Evolutionary conservation across 2,329 filamentous ascomycete genomes (phyloP), one percentile per base, ranked within the genome.

Genomic region (Aspergillus cejpii): DNA sequence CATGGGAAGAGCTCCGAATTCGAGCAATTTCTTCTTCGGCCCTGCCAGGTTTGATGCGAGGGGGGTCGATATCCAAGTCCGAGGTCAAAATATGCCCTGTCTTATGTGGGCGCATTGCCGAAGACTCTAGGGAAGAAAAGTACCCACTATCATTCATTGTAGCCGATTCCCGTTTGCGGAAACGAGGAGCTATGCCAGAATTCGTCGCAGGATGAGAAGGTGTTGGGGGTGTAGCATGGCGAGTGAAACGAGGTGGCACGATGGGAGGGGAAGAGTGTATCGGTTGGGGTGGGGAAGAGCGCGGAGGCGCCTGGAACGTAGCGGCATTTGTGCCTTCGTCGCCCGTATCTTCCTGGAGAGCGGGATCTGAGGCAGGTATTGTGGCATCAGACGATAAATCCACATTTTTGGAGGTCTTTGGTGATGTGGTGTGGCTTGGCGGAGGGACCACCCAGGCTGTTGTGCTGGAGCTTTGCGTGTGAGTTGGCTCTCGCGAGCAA

Each of bases 1-100:
- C 90, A 58, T 90, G 91, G 1, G 89, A 95, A 1, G 91, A 96
- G 50, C 86, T 87, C 54, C 92, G 85, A 43, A 97, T 84, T 31
- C 91, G 87, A 37, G 86, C 87, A 72, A 98, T 96, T 67, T 96
- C 92, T 58, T 94, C 90, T 66, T 97, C 92, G 12, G 92, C 92
- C 49, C 91, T 85, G 23, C 91, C 91, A 48, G 87, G 84, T 72
- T 91, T 94, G 57, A 89, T 83, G 44, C 81, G 79, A 39, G 84
- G 84, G n/a, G 83, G 82, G 55, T 89, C 85, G 41, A 83, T 78
- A 58, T 80, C 78, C 36, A 76, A 65, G 58, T 94, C 89, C 0
- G 87, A 91, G 3, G 84, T 87, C 34, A 88, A 75, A 14, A 87
- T 74, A 45, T 80, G 74, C 12, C 72, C 72, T 48, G 79, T 74